phyloP scores from a whole-genome alignment of 2,329 filamentous ascomycete species.

The Aspergillus neotritici region DNA sequence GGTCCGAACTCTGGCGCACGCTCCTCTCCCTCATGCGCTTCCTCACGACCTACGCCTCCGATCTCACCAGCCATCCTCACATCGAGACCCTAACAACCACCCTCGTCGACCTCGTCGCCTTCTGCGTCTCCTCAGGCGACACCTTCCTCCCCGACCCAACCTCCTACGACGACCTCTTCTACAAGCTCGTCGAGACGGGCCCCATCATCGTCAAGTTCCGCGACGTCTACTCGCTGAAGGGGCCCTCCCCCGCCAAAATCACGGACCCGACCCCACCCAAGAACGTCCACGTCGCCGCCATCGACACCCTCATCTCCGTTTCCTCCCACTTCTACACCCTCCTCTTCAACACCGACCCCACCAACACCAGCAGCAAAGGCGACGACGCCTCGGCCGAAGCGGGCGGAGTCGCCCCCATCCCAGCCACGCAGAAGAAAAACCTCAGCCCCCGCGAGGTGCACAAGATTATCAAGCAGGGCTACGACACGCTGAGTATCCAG shows the following conservation, averaged over 20 bases:
- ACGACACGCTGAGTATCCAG: slow-evolving; percentile 89
- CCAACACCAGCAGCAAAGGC: slow-evolving; percentile 42
- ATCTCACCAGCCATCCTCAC: slow-evolving; percentile 63
- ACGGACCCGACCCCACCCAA: slow-evolving; percentile 16
- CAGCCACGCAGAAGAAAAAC: slow-evolving; percentile 51
- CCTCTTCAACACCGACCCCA: slow-evolving; percentile 49
- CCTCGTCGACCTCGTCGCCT: slow-evolving; percentile 74
- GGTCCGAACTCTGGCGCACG: slow-evolving; percentile 90
- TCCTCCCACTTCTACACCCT: slow-evolving; percentile 77
- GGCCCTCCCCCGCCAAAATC: slow-evolving; percentile 13
- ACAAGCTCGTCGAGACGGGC: slow-evolving; percentile 92
- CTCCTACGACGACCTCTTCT: slow-evolving; percentile 94
- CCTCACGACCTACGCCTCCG: slow-evolving; percentile 75
- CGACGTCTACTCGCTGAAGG: slow-evolving; percentile 59
- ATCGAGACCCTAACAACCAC: slow-evolving; percentile 70
- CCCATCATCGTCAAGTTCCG: slow-evolving; percentile 78
- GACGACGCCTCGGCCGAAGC: slow-evolving; percentile 6
- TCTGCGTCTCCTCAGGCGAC: slow-evolving; percentile 81
- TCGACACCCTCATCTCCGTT: slow-evolving; percentile 78
- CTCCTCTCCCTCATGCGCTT: slow-evolving; percentile 85
- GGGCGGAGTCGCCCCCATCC: slow-evolving; percentile 21
- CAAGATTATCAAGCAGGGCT: slow-evolving; percentile 90
- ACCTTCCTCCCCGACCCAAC: slow-evolving; percentile 81
- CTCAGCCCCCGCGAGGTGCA: slow-evolving; percentile 79
- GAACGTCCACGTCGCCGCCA: slow-evolving; percentile 55